Percentiles rank a stretch among this genome's conserved stretches.
phyloP scores from a whole-genome alignment of 257 asterid species.

The Coffea eugenioides region DNA sequence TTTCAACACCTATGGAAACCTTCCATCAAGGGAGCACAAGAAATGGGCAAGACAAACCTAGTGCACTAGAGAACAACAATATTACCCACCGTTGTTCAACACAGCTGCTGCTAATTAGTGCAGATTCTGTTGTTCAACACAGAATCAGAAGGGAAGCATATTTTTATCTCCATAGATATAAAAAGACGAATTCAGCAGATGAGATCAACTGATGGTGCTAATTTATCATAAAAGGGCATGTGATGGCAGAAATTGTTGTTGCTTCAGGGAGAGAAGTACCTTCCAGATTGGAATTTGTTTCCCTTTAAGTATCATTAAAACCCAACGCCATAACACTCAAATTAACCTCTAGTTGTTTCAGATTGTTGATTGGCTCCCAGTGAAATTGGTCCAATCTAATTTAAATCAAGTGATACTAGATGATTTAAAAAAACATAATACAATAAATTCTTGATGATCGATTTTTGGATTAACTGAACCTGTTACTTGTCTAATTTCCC shows the following conservation, averaged over 20 bases:
- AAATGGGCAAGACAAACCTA: background rate
- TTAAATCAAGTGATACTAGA: background rate
- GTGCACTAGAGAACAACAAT: background rate
- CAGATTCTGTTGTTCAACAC: background rate
- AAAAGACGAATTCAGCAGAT: background rate
- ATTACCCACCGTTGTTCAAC: too few species aligned
- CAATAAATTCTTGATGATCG: background rate
- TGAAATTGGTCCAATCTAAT: too few species aligned
- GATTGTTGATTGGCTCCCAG: background rate
- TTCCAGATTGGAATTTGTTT: background rate
- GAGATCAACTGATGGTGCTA: background rate
- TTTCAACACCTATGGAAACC: background rate
- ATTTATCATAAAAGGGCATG: constrained; percentile 10
- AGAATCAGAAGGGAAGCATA: background rate
- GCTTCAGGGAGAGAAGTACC: constrained; percentile 12
- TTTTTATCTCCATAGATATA: background rate
- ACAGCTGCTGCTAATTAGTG: background rate
- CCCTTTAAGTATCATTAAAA: background rate
- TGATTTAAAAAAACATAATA: too few species aligned
- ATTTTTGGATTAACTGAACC: background rate
- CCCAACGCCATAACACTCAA: background rate
- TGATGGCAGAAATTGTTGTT: constrained; percentile 18
- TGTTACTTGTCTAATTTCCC: background rate
- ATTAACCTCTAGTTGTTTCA: background rate
- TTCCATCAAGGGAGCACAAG: constrained; percentile 1